Evolutionary conservation across 2,329 filamentous ascomycete genomes (phyloP).

Genomic region (Fusarium annulatum): DNA sequence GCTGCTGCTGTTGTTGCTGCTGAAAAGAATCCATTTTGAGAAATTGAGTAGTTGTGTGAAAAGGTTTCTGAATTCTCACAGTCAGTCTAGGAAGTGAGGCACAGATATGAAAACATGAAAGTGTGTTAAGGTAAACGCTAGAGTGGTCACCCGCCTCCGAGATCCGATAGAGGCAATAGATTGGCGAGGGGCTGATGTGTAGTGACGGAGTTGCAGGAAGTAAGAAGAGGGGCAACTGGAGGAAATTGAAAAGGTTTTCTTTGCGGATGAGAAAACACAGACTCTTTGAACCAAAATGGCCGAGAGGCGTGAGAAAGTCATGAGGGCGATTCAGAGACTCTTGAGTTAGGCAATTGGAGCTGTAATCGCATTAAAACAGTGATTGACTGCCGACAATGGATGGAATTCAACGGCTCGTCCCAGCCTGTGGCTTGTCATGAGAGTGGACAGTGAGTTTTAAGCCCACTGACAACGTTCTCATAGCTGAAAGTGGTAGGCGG

Average conservation of each 20-base stretch:
- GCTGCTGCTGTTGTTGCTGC: slow-evolving; percentile 35
- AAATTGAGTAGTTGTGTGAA: slow-evolving; percentile 18
- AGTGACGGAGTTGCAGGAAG: slow-evolving; percentile 26
- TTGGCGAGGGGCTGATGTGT: slow-evolving; percentile 41
- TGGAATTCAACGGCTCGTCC: background rate
- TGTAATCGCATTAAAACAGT: background rate
- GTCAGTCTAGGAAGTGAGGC: slow-evolving; percentile 25
- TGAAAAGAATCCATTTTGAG: slow-evolving; percentile 55
- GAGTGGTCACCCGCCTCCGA: slow-evolving; percentile 31
- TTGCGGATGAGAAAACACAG: background rate
- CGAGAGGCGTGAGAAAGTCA: slow-evolving; percentile 7
- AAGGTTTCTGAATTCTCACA: slow-evolving; percentile 21
- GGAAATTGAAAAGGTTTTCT: slow-evolving; percentile 10
- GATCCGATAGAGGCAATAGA: slow-evolving; percentile 45
- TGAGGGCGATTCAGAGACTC: background rate
- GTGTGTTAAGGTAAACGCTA: slow-evolving; percentile 26
- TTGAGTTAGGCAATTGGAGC: slow-evolving; percentile 1
- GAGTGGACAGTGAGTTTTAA: slow-evolving; percentile 13
- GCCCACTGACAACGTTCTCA: slow-evolving; percentile 30
- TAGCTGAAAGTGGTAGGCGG: slow-evolving; percentile 44
- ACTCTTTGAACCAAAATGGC: slow-evolving; percentile 7
- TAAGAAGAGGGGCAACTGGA: slow-evolving; percentile 17
- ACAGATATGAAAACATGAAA: slow-evolving; percentile 1
- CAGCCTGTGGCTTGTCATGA: background rate
- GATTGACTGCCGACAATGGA: slow-evolving; percentile 1